Conservation (phyloP, 1,139 yeast genomes). For the Blastobotrys raffinosifermentans region DNA sequence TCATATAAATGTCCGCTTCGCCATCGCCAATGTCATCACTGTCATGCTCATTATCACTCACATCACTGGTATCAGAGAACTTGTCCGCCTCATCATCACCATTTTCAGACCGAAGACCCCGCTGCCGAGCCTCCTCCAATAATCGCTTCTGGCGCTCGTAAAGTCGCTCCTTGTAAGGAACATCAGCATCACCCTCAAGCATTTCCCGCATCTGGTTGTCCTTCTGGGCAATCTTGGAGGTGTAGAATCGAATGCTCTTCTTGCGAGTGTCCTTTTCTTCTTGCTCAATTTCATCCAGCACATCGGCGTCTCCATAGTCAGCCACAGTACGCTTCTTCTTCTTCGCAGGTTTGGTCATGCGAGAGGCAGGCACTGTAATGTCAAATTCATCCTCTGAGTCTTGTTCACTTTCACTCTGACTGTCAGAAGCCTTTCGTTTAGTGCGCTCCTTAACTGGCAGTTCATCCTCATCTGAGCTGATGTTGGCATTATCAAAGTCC, state of each 20-base stretch:
- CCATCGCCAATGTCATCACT: constrained; percentile 33
- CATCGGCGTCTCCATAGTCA: constrained; percentile 58
- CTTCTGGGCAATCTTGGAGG: constrained; percentile 84
- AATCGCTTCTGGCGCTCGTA: constrained; percentile 86
- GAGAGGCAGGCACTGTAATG: constrained; percentile 47
- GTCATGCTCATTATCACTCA: constrained; percentile 30
- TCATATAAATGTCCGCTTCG: constrained; percentile 42
- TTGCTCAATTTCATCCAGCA: constrained; percentile 68
- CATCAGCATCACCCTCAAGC: constrained; percentile 76
- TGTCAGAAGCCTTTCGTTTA: constrained; percentile 13
- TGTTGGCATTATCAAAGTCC: constrained; percentile 18
- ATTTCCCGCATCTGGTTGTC: constrained; percentile 50
- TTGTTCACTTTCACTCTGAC: constrained; percentile 15
- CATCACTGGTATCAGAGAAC: constrained; percentile 44
- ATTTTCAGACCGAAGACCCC: constrained; percentile 66
- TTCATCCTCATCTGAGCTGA: constrained; percentile 21
- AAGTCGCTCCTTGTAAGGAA: constrained; percentile 87
- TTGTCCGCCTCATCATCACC: constrained; percentile 48
- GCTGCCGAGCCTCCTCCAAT: constrained; percentile 78
- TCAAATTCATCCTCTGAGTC: constrained; percentile 38
- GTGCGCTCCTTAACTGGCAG: constrained; percentile 22
- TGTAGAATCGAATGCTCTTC: constrained; percentile 86
- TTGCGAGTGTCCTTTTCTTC: constrained; percentile 83
- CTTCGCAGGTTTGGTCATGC: constrained; percentile 39
- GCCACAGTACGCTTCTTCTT: constrained; percentile 12